These are phyloP conservation scores for Nepenthes gracilis DNA, from an alignment of 148 eudicot species.

Conservation along the genomic window DNA sequence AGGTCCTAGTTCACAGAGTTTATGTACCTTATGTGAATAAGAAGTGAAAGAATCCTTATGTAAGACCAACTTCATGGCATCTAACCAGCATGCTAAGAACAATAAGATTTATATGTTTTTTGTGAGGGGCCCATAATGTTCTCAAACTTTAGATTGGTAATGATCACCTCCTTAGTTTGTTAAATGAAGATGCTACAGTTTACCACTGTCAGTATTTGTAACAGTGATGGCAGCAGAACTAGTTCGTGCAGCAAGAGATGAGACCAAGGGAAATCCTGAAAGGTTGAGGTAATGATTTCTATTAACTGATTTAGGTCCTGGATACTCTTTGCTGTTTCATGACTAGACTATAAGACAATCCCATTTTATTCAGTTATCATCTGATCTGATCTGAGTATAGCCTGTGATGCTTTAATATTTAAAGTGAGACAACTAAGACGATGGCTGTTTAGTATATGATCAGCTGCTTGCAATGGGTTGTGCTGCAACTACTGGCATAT, in stretches of 20 bases:
- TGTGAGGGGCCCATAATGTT: neutral
- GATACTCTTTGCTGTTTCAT: neutral
- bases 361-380: neutral
- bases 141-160: neutral
- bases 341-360: neutral
- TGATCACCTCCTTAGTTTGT: neutral
- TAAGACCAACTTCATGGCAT: no score
- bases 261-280: constrained; percentile 62
- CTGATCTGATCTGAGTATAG: no score
- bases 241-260: constrained; percentile 66
- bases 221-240: constrained; percentile 99
- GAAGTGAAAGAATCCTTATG: no score
- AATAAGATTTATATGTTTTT: no score
- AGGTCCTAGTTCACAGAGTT: no score
- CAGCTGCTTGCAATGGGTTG: no score
- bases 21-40: no score
- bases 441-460: no score
- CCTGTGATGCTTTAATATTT: no score
- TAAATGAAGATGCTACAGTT: neutral
- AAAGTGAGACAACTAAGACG: no score
- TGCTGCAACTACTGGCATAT: no score
- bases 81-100: no score
- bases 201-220: constrained; percentile 3
- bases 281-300: constrained; percentile 52
- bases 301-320: neutral